Evolutionary conservation across 2,329 filamentous ascomycete genomes (phyloP), one percentile per base, ranked within the genome.

Genomic region (Fusarium circinatum): DNA sequence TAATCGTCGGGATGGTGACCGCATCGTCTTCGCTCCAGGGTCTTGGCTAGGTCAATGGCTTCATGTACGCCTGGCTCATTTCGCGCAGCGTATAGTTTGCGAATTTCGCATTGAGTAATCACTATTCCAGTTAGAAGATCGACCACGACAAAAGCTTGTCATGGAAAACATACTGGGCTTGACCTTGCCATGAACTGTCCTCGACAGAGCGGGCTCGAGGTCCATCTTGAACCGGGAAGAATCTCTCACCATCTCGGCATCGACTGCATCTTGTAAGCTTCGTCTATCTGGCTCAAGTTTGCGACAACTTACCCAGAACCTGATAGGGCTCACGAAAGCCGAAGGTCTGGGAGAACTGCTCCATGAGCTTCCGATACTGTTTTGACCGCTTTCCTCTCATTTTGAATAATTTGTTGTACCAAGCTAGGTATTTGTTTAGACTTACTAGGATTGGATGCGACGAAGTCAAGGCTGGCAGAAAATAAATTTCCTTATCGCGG

Each of bases 251-350:
- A 98, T 94, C 74, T 95, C 91, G 67, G 94, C 93, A 80, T 98
- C 95, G 70, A 98, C 91, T 90, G 76, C 7, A 18, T 45, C 26
- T 38, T 71, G 73, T 80, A 61, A 81, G 72, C 75, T 73, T 65
- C 49, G 65, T 62, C 11, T 10, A n/a, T 38, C 41, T 26, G 39
- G 42, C 28, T 48, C 51, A 49, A 49, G 59, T 60, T 63, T 61
- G 48, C 30, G 26, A 48, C 24, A 66, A 79, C 85, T 65, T 85
- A 92, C 90, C 86, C 48, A 98, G 86, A 58, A 97, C 92, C 85
- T 98, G 96, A 84, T 98, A 98, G 17, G 96, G 95, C 84, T 96
- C 93, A 76, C 95, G 94, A 83, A 98, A 98, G 69, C 93, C 92
- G 81, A 97, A 98, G 69, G 91, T 91, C 82, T 96, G 89, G 80